A percentile compares a stretch with the other conserved stretches of the same genome.
Evolutionary conservation across 139 green algal species (phyloP).

Genomic region (Ettlia oleoabundans): DNA sequence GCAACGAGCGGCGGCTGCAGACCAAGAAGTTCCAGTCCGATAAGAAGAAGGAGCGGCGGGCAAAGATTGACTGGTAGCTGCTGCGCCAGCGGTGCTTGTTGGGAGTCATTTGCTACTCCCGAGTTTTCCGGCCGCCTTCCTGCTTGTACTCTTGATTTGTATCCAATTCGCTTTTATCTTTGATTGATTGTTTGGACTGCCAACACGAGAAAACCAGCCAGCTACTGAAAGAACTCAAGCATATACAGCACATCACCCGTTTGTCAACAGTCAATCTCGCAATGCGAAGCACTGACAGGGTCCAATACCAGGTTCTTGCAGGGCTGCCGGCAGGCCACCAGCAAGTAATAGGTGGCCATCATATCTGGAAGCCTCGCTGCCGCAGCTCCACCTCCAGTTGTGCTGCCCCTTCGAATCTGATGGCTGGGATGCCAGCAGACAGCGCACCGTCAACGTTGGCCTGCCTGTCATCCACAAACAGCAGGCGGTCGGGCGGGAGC

Average conservation of each 20-base stretch:
- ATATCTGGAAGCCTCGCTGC: constrained; percentile 36
- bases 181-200: too few relatives aligned
- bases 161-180: too few relatives aligned
- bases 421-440: constrained; percentile 47
- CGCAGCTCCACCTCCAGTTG: constrained; percentile 51
- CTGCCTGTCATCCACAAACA: constrained; percentile 80
- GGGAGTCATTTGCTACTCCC: background rate
- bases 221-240: too few relatives aligned
- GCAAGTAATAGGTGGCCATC: too few relatives aligned
- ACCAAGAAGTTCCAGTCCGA: constrained; percentile 77
- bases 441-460: constrained; percentile 50
- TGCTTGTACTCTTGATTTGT: too few relatives aligned
- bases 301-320: too few relatives aligned
- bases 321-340: too few relatives aligned
- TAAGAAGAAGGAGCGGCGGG: constrained; percentile 83
- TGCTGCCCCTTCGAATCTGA: constrained; percentile 53
- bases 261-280: too few relatives aligned
- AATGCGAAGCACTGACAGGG: too few relatives aligned
- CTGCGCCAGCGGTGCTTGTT: background rate
- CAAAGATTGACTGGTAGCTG: constrained; percentile 64
- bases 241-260: too few relatives aligned
- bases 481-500: constrained; percentile 33
- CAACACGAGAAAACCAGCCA: too few relatives aligned
- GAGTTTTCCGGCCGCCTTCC: background rate
- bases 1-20: constrained; percentile 79